These are phyloP conservation scores for Thermomucor indicae-seudaticae DNA, from an alignment of 371 early-diverging fungal species.

Conservation along the genomic window DNA sequence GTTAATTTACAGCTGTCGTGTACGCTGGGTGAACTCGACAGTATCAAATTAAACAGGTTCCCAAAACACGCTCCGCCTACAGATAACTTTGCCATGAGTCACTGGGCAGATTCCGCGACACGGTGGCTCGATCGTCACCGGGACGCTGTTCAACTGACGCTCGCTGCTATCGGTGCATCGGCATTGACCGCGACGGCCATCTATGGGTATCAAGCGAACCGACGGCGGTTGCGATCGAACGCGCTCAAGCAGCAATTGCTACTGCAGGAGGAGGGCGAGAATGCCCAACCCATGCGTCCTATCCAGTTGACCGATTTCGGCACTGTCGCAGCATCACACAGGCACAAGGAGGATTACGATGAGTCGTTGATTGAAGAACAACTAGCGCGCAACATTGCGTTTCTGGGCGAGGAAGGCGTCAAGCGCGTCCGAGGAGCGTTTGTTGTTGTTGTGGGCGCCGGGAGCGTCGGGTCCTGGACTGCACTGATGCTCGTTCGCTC, in stretches of 20 bases:
- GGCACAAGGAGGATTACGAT: slow-evolving; percentile 21
- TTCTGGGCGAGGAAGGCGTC: slow-evolving; percentile 84
- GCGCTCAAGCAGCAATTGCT: slow-evolving; percentile 26
- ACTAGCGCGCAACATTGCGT: slow-evolving; percentile 82
- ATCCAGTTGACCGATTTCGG: slow-evolving; percentile 1
- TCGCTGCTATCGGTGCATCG: slow-evolving; percentile 56
- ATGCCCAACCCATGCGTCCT: neutral
- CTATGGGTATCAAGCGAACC: slow-evolving; percentile 37
- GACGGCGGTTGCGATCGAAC: slow-evolving; percentile 26
- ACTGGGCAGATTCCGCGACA: too few relatives aligned
- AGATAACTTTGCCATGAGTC: too few relatives aligned
- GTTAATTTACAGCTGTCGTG: too few relatives aligned
- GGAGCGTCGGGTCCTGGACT: slow-evolving; percentile 95
- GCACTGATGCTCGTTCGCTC: slow-evolving; percentile 89
- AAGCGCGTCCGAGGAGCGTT: slow-evolving; percentile 58
- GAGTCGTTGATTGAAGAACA: slow-evolving; percentile 82
- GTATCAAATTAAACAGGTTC: too few relatives aligned
- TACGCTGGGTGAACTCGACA: too few relatives aligned
- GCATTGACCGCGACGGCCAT: slow-evolving; percentile 52
- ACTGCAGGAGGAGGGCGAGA: slow-evolving; percentile 1
- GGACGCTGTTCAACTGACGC: slow-evolving; percentile 18
- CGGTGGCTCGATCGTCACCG: slow-evolving; percentile 18
- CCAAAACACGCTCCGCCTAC: too few relatives aligned
- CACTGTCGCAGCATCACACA: neutral
- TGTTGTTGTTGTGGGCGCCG: slow-evolving; percentile 92